Conservation (phyloP, 495 filamentous ascomycete species). For the Penicillium antarcticum region DNA sequence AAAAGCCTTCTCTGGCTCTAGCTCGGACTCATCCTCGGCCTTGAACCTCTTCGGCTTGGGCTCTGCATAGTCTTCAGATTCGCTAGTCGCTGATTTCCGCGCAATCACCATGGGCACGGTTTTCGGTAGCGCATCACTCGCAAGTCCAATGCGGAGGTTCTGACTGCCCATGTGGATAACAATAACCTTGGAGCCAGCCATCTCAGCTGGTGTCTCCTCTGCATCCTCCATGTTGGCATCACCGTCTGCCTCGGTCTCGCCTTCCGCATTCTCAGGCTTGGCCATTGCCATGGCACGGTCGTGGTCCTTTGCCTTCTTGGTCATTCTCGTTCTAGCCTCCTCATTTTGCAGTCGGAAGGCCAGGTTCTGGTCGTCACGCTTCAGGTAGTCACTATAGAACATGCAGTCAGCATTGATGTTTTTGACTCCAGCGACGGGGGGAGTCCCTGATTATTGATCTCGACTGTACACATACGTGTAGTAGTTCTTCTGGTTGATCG, state of each 20-base stretch:
- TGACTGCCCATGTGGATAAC: conserved; percentile 98
- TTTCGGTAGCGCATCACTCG: conserved; percentile 91
- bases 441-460: background rate
- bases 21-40: conserved; percentile 54
- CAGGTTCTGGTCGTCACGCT: conserved; percentile 94
- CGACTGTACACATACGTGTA: conserved; percentile 73
- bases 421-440: background rate
- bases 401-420: conserved; percentile 8
- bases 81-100: conserved; percentile 66
- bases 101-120: conserved; percentile 92
- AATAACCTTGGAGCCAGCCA: conserved; percentile 85
- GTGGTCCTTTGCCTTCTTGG: conserved; percentile 77
- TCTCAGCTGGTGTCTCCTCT: conserved; percentile 54
- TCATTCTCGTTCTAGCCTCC: conserved; percentile 71
- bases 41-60: conserved; percentile 87
- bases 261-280: conserved; percentile 43
- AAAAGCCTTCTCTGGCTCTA: conserved; percentile 73
- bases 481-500: conserved; percentile 99
- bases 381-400: conserved; percentile 79
- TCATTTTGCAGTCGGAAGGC: conserved; percentile 83
- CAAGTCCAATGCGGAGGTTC: conserved; percentile 86
- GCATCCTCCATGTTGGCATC: conserved; percentile 65
- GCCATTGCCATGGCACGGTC: conserved; percentile 78
- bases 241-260: conserved; percentile 53
- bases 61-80: conserved; percentile 79